Evolutionary conservation across 2,329 filamentous ascomycete species (phyloP).

Genomic region (Colletotrichum nymphaeae): DNA sequence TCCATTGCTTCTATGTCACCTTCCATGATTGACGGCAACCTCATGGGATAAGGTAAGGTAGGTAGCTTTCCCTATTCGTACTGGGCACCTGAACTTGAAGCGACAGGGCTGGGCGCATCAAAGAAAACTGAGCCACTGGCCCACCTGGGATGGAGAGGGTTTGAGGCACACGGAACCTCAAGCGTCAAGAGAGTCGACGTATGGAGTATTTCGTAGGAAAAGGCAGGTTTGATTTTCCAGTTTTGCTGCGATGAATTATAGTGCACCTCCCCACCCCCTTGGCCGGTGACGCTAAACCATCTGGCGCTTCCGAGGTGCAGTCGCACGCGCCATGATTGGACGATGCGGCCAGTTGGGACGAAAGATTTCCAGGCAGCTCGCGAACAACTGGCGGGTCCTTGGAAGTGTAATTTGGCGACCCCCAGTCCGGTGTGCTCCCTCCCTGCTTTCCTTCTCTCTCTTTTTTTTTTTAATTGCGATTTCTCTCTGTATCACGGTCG

Average conservation of each 20-base stretch:
- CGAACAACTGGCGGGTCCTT: constrained; percentile 17
- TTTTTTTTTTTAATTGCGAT: background rate
- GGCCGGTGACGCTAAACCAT: constrained; percentile 5
- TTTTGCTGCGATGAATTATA: background rate
- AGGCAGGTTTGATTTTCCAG: background rate
- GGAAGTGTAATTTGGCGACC: constrained; percentile 24
- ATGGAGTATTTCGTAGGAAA: background rate
- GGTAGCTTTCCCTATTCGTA: too few relatives aligned
- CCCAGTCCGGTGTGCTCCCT: background rate
- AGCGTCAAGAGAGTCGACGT: background rate
- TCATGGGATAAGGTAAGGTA: too few relatives aligned
- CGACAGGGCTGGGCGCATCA: background rate
- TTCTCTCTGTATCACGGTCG: background rate
- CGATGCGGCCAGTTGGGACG: constrained; percentile 18
- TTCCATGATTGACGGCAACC: background rate
- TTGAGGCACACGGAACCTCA: background rate
- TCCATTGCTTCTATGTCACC: background rate
- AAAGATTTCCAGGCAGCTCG: constrained; percentile 12
- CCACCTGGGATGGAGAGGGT: background rate
- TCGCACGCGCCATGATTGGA: constrained; percentile 26
- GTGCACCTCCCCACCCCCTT: background rate
- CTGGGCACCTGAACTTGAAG: background rate
- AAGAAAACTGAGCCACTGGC: background rate
- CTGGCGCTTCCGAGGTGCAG: constrained; percentile 7
- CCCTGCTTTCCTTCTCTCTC: background rate